Percentiles rank a stretch among this genome's conserved stretches.
Evolutionary conservation across 2,329 filamentous ascomycete species (phyloP).

Genomic region (Alternaria infectoria): DNA sequence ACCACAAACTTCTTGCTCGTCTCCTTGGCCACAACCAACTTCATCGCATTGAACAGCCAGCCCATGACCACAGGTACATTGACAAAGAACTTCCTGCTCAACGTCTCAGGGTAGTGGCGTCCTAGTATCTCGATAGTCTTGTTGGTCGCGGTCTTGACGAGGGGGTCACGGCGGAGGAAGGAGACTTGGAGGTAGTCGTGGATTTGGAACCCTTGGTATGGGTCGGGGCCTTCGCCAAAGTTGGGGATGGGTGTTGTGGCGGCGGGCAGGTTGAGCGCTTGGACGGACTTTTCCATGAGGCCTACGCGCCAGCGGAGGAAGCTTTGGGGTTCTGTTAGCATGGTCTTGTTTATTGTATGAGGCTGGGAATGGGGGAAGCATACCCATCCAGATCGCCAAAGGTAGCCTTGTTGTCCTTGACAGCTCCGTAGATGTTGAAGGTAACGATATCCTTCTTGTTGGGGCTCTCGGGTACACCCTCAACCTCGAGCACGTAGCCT

Average conservation of each 20-base stretch:
- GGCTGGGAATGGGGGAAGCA: background rate
- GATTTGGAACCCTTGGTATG: slow-evolving; percentile 89
- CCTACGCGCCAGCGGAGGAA: slow-evolving; percentile 91
- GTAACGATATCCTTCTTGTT: slow-evolving; percentile 73
- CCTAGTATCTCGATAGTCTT: slow-evolving; percentile 84
- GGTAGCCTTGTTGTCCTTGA: slow-evolving; percentile 79
- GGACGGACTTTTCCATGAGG: slow-evolving; percentile 85
- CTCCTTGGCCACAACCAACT: slow-evolving; percentile 55
- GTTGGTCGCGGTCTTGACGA: slow-evolving; percentile 76
- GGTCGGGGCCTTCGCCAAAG: slow-evolving; percentile 69
- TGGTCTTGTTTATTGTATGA: background rate
- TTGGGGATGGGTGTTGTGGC: slow-evolving; percentile 76
- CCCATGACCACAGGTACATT: slow-evolving; percentile 93
- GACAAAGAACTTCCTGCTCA: slow-evolving; percentile 93
- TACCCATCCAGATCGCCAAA: slow-evolving; percentile 85
- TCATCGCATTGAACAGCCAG: slow-evolving; percentile 64
- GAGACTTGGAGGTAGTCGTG: slow-evolving; percentile 91
- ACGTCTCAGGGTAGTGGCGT: slow-evolving; percentile 85
- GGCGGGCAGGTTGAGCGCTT: slow-evolving; percentile 71
- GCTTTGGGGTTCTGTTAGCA: slow-evolving; percentile 53
- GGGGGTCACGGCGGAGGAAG: slow-evolving; percentile 81
- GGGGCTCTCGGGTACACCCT: slow-evolving; percentile 58
- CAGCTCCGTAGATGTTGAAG: slow-evolving; percentile 92
- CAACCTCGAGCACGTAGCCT: slow-evolving; percentile 80
- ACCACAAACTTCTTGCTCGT: slow-evolving; percentile 58